Evolutionary conservation across 2,329 filamentous ascomycete genomes (phyloP), one percentile per base, ranked within the genome.

Genomic region (Septoria linicola): DNA sequence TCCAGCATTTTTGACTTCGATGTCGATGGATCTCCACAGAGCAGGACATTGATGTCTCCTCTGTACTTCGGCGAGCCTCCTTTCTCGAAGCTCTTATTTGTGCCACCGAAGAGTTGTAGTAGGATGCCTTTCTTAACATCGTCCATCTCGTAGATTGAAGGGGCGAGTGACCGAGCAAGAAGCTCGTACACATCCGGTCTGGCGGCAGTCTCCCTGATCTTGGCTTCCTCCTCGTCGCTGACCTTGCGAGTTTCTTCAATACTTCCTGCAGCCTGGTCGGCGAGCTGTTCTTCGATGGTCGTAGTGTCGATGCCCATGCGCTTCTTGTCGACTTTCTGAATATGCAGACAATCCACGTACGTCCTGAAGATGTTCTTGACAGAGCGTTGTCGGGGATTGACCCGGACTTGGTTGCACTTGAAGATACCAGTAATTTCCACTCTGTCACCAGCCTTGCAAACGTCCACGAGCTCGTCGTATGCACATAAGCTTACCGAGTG

Each of bases 41-140:
- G 85, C 36, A 99, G 80, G 43, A 99, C 82, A 68, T 99, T 99
- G 75, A 99, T 96, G 70, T 99, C 93, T 57, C 93, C 93, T 75
- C 93, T 83, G 70, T 99, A 99, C 63, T 87, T 91, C 5, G 93
- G 93, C 66, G 88, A 96, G 51, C 91, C 93, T 49, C 93, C 93
- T 72, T 96, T 97, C 53, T 95, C 83, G 70, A 99, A 99, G 1
- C 88, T 89, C 74, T 99, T 99, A 77, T 99, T 99, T 27, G 93
- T 96, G 50, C 93, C 93, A 31, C 93, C 92, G 68, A 99, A 99
- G 34, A 99, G 82, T 66, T 99, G 93, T 3, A 99, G 83, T 8
- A 99, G 77, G 55, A 99, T 96, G 8, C 93, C 93, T 73, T 99
- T 99, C 78, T 99, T 99, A 41, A 97, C 90, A 65, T 99, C 93